A percentile compares a stretch with the other conserved stretches of the same genome.
Conservation (phyloP, 306 rosid species). For the Prunus padus region DNA sequence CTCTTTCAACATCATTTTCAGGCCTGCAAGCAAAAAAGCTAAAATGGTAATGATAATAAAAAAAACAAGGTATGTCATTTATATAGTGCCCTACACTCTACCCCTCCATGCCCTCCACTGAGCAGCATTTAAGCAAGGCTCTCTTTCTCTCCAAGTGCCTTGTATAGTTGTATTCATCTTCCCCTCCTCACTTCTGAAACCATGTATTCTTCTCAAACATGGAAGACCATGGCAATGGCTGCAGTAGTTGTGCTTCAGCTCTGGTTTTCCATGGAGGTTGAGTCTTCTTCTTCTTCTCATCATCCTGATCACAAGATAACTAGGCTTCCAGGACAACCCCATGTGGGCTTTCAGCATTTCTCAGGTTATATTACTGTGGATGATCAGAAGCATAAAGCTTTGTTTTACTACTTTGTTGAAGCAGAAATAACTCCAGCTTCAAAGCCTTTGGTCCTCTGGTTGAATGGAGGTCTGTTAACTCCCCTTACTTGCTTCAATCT, state of each 20-base stretch:
- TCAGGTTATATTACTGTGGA: constrained; percentile 60
- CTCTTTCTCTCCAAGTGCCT: background rate
- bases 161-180: background rate
- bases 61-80: constrained; percentile 31
- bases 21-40: constrained; percentile 57
- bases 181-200: constrained; percentile 20
- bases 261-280: constrained; percentile 23
- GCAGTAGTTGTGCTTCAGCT: constrained; percentile 28
- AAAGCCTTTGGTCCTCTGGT: constrained; percentile 84
- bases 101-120: constrained; percentile 14
- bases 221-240: constrained; percentile 32
- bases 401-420: constrained; percentile 67
- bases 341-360: constrained; percentile 52
- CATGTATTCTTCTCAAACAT: constrained; percentile 27
- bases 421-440: constrained; percentile 52
- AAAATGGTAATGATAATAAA: constrained; percentile 47
- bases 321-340: constrained; percentile 68
- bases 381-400: constrained; percentile 32
- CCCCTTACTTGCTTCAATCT: background rate
- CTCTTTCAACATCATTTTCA: constrained; percentile 55
- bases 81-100: constrained; percentile 21
- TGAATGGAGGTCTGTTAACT: constrained; percentile 58
- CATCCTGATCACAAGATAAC: constrained; percentile 43
- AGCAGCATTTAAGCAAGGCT: constrained; percentile 23
- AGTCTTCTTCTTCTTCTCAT: constrained; percentile 25